phyloP scores from a whole-genome alignment of 73 alveolate genomes.

The Paramecium biaurelia region DNA sequence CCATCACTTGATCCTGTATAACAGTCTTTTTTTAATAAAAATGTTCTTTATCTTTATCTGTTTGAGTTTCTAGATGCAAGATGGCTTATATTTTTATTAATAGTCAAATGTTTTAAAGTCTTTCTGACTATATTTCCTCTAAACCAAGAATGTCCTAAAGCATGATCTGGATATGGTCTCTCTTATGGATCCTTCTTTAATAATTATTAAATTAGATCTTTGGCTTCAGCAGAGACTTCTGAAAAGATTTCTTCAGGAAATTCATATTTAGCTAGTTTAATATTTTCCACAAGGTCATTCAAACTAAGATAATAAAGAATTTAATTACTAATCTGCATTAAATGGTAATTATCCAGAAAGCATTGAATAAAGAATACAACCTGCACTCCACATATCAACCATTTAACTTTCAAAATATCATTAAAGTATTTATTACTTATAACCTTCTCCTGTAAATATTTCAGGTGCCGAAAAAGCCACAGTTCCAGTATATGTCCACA shows the following conservation, averaged over 20 bases:
- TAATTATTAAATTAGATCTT: not conserved
- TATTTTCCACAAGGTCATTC: constrained; percentile 11
- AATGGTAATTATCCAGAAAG: constrained; percentile 57
- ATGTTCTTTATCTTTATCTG: not conserved
- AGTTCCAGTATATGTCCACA: constrained; percentile 69
- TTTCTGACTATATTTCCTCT: not conserved
- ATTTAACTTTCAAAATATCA: constrained; percentile 50
- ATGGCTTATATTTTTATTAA: constrained; percentile 1
- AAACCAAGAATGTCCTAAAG: constrained; percentile 9
- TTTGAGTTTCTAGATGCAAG: not conserved
- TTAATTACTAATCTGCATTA: constrained; percentile 55
- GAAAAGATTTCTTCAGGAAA: constrained; percentile 6
- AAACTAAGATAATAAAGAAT: not conserved
- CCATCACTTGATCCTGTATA: constrained; percentile 29
- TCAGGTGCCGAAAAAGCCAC: constrained; percentile 67
- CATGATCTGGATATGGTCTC: not conserved
- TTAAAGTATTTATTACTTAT: constrained; percentile 35
- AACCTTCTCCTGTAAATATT: constrained; percentile 63
- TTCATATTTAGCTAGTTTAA: constrained; percentile 18
- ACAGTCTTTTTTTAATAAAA: not conserved
- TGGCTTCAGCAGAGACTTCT: constrained; percentile 13
- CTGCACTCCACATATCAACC: constrained; percentile 72
- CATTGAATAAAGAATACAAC: constrained; percentile 57
- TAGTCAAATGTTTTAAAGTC: not conserved
- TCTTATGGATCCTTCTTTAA: not conserved